Conservation (phyloP, 345 rosid species). For the Excoecaria cochinchinensis region DNA sequence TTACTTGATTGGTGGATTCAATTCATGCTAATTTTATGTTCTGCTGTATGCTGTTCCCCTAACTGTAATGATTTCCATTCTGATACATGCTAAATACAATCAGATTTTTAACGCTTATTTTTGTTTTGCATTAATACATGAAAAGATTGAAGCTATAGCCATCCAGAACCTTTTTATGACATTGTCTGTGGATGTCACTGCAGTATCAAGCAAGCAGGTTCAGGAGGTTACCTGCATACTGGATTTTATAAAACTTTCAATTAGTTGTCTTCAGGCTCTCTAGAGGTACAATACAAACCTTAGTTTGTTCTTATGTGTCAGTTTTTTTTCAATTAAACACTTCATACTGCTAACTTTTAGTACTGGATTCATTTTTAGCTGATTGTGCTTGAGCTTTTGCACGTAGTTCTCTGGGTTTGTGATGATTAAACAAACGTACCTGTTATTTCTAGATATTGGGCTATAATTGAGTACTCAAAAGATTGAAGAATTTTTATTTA, state of each 20-base stretch:
- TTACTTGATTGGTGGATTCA: too few relatives aligned
- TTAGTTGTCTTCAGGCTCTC: conserved; percentile 52
- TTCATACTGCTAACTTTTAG: background rate
- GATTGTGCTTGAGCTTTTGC: background rate
- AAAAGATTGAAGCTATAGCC: conserved; percentile 32
- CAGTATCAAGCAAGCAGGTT: conserved; percentile 74
- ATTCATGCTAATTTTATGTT: background rate
- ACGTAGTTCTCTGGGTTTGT: background rate
- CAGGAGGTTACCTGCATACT: conserved; percentile 57
- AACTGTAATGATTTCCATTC: background rate
- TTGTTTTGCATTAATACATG: conserved; percentile 16
- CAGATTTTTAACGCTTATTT: background rate
- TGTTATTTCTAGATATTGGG: too few relatives aligned
- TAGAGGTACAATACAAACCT: conserved; percentile 61
- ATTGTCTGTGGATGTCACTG: conserved; percentile 63
- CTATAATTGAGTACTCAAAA: too few relatives aligned
- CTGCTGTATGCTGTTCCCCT: background rate
- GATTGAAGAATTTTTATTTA: too few relatives aligned
- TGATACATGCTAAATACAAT: background rate
- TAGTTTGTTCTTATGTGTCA: conserved; percentile 28
- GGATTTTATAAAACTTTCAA: conserved; percentile 54
- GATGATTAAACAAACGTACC: background rate
- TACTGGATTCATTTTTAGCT: background rate
- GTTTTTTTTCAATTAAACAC: background rate
- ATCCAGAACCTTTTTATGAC: conserved; percentile 41